Evolutionary conservation across 176 grass and related monocot genomes (phyloP), one percentile per base, ranked within the genome.

Genomic region (Paspalum notatum): DNA sequence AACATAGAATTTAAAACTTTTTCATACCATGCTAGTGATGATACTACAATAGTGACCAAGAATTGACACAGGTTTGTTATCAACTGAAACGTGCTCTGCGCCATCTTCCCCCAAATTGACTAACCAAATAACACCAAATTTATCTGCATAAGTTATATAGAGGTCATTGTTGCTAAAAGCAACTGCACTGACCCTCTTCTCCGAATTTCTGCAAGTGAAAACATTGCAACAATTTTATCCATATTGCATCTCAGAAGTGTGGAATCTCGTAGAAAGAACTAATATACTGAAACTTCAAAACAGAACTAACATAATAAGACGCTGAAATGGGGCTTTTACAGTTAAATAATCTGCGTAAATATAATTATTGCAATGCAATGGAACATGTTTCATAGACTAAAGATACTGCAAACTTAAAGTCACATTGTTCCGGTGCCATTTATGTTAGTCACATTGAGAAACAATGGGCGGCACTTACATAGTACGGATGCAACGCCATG

Each of bases 21-120:
- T 42, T 9, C 84, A 45, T 85, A 99, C 96, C 96, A 99, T 92
- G 76, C 82, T 87, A 80, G 96, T 93, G 69, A 99, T 91, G 83
- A 95, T 99, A 86, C 92, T 99, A 77, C 96, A 99, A 40, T 95
- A 99, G 79, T 95, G 96, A 74, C 96, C 92, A 32, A 95, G 71
- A 89, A 99, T 84, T 17, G 84, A 78, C 47, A 93, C 79, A 63
- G 92, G 83, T 77, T 91, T 90, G 7, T 73, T 81, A 84, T 91
- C 71, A 83, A 83, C 46, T 68, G 69, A 56, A 72, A 68, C 68
- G 24, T 82, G 72, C 26, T 66, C 54, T 85, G 22, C 77, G 66
- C 37, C 79, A 75, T 86, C 76, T 75, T 74, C 84, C 37, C 32
- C 60, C 60, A 91, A 55, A 32, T 66, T 37, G 53, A 84, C 80